Conservation (phyloP, 352 stramenopile genomes). For the Pythium phragmiticola region DNA sequence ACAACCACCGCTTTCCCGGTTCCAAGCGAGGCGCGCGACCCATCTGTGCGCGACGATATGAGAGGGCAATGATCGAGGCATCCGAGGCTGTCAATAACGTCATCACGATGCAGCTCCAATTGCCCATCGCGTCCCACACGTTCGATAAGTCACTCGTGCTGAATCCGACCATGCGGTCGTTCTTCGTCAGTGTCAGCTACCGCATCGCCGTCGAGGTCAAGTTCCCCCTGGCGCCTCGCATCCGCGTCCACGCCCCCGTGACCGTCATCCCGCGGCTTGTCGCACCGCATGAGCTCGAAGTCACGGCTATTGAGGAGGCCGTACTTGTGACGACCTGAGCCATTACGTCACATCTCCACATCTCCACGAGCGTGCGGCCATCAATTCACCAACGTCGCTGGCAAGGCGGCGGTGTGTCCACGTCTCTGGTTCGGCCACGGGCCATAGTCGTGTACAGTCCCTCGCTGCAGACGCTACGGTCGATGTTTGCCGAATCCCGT, state of each 20-base stretch:
- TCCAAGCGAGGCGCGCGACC: background rate
- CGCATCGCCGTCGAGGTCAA: conserved; percentile 16
- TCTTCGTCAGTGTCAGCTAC: conserved; percentile 14
- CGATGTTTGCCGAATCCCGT: no score
- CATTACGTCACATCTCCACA: no score
- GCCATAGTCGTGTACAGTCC: no score
- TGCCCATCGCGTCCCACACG: conserved; percentile 12
- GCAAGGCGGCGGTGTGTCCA: no score
- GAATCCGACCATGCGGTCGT: conserved; percentile 13
- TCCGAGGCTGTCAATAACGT: background rate
- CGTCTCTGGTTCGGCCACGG: no score
- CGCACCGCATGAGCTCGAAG: background rate
- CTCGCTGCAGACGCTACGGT: no score
- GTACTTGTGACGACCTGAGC: no score
- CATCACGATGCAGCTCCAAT: background rate
- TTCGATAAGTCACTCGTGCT: conserved; percentile 1
- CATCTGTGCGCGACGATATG: conserved; percentile 3
- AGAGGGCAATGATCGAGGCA: background rate
- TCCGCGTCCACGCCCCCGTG: conserved; percentile 10
- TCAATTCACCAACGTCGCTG: no score
- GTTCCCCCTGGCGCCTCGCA: conserved; percentile 4
- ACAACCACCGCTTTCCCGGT: background rate
- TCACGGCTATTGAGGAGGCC: background rate
- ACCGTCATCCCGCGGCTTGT: conserved; percentile 9
- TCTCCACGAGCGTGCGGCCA: no score